phyloP scores from a whole-genome alignment of 2,329 filamentous ascomycete genomes.

The Phyllosticta citriasiana region DNA sequence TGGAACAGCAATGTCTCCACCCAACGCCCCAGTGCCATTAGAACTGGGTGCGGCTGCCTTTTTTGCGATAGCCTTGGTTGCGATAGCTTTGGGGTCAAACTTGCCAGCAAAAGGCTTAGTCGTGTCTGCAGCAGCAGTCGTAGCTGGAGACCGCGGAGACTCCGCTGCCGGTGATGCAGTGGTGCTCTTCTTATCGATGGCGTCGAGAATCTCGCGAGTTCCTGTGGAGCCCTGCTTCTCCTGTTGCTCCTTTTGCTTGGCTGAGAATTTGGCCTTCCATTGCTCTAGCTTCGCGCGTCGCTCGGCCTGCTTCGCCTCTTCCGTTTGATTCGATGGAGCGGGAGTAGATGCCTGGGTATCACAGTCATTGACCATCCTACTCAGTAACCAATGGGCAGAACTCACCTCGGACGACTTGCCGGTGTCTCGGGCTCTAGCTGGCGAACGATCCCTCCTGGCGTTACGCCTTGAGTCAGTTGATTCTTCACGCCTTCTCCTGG shows the following conservation, averaged over 20 bases:
- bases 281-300: constrained; percentile 36
- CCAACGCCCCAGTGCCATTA: constrained; percentile 45
- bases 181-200: constrained; percentile 61
- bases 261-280: constrained; percentile 59
- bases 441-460: constrained; percentile 17
- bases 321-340: not conserved
- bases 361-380: not conserved
- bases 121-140: constrained; percentile 12
- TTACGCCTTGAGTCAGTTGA: constrained; percentile 23
- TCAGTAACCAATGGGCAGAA: not conserved
- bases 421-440: constrained; percentile 13
- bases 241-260: constrained; percentile 57
- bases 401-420: constrained; percentile 6
- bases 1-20: constrained; percentile 39
- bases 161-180: constrained; percentile 1
- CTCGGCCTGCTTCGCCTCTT: constrained; percentile 68
- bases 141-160: constrained; percentile 20
- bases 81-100: constrained; percentile 78
- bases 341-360: not conserved
- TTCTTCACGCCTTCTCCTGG: not conserved
- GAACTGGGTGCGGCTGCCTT: constrained; percentile 46
- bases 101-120: constrained; percentile 60
- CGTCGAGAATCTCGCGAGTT: constrained; percentile 50
- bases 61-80: constrained; percentile 50
- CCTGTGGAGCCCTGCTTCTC: constrained; percentile 43